Evolutionary conservation across 169 alveolate genomes (phyloP).

Genomic region (Neospora caninum): DNA sequence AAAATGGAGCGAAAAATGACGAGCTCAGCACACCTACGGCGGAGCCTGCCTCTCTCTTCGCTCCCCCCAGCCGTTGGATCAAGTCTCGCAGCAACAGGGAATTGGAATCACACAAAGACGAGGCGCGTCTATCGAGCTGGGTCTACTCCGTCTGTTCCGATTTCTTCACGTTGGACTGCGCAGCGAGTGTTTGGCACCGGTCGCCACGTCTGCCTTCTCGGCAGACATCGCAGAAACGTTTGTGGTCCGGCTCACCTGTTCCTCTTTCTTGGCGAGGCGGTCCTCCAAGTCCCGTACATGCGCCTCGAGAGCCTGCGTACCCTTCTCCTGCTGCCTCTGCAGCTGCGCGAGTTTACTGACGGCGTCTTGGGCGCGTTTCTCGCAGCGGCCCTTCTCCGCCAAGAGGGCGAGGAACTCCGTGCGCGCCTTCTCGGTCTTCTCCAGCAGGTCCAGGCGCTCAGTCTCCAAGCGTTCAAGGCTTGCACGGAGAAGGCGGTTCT

Average conservation of each 20-base stretch:
- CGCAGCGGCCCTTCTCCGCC: not conserved
- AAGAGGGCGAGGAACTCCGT: not conserved
- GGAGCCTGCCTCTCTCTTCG: too few species aligned
- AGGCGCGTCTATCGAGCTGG: too few species aligned
- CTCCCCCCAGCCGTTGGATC: too few species aligned
- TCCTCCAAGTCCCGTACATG: not conserved
- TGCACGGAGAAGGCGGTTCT: not conserved
- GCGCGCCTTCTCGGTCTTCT: not conserved
- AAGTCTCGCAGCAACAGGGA: too few species aligned
- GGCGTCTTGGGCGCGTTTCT: not conserved
- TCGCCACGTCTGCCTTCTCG: too few species aligned
- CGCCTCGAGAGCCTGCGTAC: not conserved
- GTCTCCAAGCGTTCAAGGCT: not conserved
- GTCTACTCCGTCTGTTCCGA: too few species aligned
- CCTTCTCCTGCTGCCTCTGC: not conserved
- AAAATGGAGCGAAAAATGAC: too few species aligned
- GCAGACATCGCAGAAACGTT: not conserved
- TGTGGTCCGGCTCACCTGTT: not conserved
- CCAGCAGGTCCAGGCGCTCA: not conserved
- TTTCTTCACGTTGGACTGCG: too few species aligned
- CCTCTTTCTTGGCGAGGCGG: slow-evolving; percentile 3
- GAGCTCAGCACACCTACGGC: too few species aligned
- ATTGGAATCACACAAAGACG: too few species aligned
- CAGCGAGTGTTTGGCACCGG: too few species aligned
- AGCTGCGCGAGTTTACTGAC: not conserved